Conservation (phyloP, 352 stramenopile genomes). For the Globisporangium iwayamae region DNA sequence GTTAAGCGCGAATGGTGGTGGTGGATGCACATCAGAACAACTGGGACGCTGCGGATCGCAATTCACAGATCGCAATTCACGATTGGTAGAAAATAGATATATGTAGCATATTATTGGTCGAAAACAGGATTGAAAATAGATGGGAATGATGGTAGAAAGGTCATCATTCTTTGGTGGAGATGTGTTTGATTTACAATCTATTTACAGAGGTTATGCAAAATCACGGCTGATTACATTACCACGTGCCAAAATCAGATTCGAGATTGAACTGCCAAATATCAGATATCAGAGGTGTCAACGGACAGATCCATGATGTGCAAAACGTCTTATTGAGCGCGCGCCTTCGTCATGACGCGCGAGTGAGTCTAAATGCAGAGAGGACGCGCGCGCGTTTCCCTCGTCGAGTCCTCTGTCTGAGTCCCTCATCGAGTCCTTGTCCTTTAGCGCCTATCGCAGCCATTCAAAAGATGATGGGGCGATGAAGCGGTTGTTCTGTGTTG, state of each 20-base stretch:
- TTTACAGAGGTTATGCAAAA: neutral
- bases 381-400: too few species aligned
- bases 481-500: neutral
- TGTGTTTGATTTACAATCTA: neutral
- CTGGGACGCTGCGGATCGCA: neutral
- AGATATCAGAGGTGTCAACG: neutral
- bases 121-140: conserved; percentile 1
- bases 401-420: neutral
- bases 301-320: neutral
- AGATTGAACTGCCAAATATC: neutral
- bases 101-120: neutral
- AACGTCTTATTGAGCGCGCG: neutral
- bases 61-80: neutral
- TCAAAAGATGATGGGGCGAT: neutral
- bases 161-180: neutral
- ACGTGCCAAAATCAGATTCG: neutral
- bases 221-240: neutral
- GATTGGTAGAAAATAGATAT: conserved; percentile 13
- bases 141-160: neutral
- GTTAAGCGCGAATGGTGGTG: conserved; percentile 1
- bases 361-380: neutral
- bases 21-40: conserved; percentile 5
- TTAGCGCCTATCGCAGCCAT: neutral
- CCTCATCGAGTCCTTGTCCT: neutral
- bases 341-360: neutral